Percentiles rank a stretch among this genome's conserved stretches.
Conservation (phyloP, 805 yeast species). For the Tetrapisispora iriomotensis region DNA sequence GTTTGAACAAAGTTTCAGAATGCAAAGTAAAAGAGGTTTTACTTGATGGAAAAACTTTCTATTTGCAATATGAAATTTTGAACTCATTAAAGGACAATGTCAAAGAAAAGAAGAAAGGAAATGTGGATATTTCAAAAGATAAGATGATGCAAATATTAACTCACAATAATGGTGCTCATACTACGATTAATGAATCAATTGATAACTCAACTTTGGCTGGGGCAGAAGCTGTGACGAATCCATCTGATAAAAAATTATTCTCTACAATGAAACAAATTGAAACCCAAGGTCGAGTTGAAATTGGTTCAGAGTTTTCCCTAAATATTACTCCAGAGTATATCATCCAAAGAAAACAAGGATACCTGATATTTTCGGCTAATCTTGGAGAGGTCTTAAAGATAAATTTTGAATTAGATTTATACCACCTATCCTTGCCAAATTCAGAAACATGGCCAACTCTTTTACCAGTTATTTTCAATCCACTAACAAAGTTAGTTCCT, state of each 20-base stretch:
- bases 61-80: conserved; percentile 1
- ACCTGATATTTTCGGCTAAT: neutral
- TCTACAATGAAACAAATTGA: neutral
- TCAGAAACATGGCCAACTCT: conserved; percentile 2
- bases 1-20: neutral
- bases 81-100: neutral
- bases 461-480: conserved; percentile 9
- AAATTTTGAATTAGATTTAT: neutral
- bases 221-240: neutral
- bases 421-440: neutral
- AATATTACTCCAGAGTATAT: neutral
- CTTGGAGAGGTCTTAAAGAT: neutral
- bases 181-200: no score
- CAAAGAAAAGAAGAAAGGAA: neutral
- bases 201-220: neutral
- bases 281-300: neutral
- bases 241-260: neutral
- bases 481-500: neutral
- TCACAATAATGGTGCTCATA: neutral
- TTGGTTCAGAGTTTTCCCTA: neutral
- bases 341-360: neutral
- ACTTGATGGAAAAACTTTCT: conserved; percentile 1
- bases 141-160: neutral
- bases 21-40: neutral
- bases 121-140: neutral